phyloP scores from a whole-genome alignment of 441 rosid genomes.

The Croton laevigatus region DNA sequence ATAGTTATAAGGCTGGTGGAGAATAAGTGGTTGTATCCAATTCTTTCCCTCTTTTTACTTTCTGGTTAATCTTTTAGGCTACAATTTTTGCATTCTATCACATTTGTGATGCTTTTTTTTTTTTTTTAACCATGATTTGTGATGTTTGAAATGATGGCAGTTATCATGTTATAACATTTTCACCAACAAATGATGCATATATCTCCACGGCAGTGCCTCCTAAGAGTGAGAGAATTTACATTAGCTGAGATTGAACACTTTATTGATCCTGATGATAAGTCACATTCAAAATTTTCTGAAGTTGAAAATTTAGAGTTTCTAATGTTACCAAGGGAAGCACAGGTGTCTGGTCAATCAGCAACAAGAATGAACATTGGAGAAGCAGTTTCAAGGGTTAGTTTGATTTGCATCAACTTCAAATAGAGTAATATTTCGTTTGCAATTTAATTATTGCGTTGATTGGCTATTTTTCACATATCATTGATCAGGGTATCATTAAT shows the following conservation, averaged over 20 bases:
- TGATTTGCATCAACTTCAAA: constrained; percentile 10
- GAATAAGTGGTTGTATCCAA: neutral
- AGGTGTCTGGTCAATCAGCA: constrained; percentile 60
- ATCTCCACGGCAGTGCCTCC: constrained; percentile 69
- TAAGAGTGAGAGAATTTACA: constrained; percentile 64
- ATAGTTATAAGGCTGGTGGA: neutral
- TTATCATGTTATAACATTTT: neutral
- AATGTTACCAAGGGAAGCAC: constrained; percentile 67
- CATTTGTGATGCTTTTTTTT: no score
- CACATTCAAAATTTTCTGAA: constrained; percentile 49
- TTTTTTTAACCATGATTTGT: no score
- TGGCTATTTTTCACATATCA: neutral
- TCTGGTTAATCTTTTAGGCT: neutral
- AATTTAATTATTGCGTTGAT: neutral
- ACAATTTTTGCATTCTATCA: constrained; percentile 3
- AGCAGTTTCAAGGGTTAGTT: constrained; percentile 55
- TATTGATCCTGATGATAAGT: constrained; percentile 62
- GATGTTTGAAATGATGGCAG: neutral
- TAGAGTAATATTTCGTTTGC: neutral
- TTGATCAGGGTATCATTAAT: constrained; percentile 54
- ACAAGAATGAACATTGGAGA: constrained; percentile 42
- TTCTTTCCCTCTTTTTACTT: neutral
- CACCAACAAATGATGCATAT: constrained; percentile 31
- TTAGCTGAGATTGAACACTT: constrained; percentile 71
- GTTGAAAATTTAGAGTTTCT: constrained; percentile 49